Conservation (phyloP, 805 yeast species). For the Candida nemodendra region DNA sequence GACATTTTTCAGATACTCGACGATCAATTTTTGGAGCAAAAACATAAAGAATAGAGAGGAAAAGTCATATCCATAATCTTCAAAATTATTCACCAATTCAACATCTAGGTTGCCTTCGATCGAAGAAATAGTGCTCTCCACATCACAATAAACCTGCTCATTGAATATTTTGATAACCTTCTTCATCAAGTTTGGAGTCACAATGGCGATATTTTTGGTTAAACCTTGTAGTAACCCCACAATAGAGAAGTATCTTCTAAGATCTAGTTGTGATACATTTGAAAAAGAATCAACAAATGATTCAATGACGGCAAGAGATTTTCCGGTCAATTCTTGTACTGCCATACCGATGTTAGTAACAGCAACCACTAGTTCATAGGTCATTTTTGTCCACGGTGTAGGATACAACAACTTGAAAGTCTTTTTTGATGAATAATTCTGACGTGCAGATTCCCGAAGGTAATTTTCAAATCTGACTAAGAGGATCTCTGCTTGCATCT, state of each 20-base stretch:
- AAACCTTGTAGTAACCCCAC: slow-evolving; percentile 32
- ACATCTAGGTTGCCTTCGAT: slow-evolving; percentile 20
- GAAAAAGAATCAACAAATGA: slow-evolving; percentile 9
- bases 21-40: slow-evolving; percentile 22
- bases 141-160: slow-evolving; percentile 27
- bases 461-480: slow-evolving; percentile 46
- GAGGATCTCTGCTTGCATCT: slow-evolving; percentile 41
- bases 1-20: slow-evolving; percentile 23
- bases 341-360: slow-evolving; percentile 28
- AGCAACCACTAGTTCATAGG: slow-evolving; percentile 36
- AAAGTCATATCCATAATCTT: slow-evolving; percentile 32
- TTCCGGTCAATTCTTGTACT: slow-evolving; percentile 16
- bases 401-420: slow-evolving; percentile 28
- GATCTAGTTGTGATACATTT: neutral
- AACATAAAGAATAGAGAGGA: slow-evolving; percentile 30
- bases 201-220: slow-evolving; percentile 24
- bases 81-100: slow-evolving; percentile 27
- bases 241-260: slow-evolving; percentile 24
- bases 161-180: slow-evolving; percentile 24
- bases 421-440: slow-evolving; percentile 36
- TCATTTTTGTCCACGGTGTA: slow-evolving; percentile 43
- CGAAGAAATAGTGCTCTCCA: slow-evolving; percentile 21
- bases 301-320: slow-evolving; percentile 9
- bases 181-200: slow-evolving; percentile 19
- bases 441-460: slow-evolving; percentile 44